phyloP scores from a whole-genome alignment of 768 basidiomycete genomes.

The Tulasnella sp. region DNA sequence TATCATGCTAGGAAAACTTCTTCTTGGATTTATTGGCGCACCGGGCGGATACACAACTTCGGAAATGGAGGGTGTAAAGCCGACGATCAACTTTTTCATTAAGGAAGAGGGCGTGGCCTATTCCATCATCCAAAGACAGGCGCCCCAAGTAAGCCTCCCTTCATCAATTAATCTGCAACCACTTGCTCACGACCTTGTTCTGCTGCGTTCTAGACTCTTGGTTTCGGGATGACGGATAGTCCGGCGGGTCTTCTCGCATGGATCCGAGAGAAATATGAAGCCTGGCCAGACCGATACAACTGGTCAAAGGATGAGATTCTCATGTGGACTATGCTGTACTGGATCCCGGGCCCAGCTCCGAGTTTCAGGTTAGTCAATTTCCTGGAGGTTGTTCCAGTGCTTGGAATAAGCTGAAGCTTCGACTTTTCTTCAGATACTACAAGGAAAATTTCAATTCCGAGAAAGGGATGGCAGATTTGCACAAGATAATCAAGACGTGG shows the following conservation, averaged over 20 bases:
- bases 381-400: neutral
- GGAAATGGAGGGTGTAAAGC: conserved; percentile 5
- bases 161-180: neutral
- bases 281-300: conserved; percentile 14
- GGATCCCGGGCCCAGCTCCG: conserved; percentile 19
- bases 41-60: conserved; percentile 16
- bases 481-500: neutral
- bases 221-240: conserved; percentile 25
- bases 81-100: neutral
- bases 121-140: conserved; percentile 15
- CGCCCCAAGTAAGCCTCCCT: conserved; percentile 4
- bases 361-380: conserved; percentile 8
- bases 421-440: conserved; percentile 2
- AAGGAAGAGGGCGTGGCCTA: neutral
- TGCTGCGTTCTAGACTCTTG: conserved; percentile 1
- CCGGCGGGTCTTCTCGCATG: conserved; percentile 22
- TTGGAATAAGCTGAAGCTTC: no score
- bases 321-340: conserved; percentile 14
- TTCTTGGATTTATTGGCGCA: conserved; percentile 6
- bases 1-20: conserved; percentile 6
- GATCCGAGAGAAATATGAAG: conserved; percentile 21
- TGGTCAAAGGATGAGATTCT: conserved; percentile 25
- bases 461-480: neutral
- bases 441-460: conserved; percentile 13
- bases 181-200: neutral